phyloP scores from a whole-genome alignment of 495 filamentous ascomycete species.

The Parmelia sp. region DNA sequence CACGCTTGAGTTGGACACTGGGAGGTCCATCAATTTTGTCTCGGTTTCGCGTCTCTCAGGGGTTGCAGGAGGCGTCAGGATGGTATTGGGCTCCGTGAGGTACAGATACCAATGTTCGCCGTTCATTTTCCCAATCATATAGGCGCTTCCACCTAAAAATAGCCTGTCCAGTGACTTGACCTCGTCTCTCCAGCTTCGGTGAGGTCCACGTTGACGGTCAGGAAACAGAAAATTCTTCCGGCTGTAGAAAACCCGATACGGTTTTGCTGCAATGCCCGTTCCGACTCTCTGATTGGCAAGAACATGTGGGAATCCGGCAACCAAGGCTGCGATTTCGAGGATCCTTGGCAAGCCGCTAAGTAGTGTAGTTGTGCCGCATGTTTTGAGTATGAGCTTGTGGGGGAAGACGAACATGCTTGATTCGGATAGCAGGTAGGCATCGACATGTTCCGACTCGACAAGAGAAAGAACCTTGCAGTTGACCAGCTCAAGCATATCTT shows the following conservation, averaged over 20 bases:
- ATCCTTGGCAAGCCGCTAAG: slow-evolving; percentile 82
- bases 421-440: slow-evolving; percentile 96
- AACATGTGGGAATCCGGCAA: slow-evolving; percentile 77
- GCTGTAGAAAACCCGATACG: slow-evolving; percentile 97
- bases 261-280: slow-evolving; percentile 65
- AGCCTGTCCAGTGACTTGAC: slow-evolving; percentile 84
- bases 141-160: slow-evolving; percentile 89
- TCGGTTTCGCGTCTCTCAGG: slow-evolving; percentile 61
- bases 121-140: slow-evolving; percentile 99
- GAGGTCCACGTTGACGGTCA: slow-evolving; percentile 86
- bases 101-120: slow-evolving; percentile 99
- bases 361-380: slow-evolving; percentile 94
- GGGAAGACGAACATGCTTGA: slow-evolving; percentile 99
- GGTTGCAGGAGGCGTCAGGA: slow-evolving; percentile 78
- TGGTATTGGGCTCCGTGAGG: slow-evolving; percentile 75
- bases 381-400: slow-evolving; percentile 98
- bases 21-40: slow-evolving; percentile 57
- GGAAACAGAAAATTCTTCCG: slow-evolving; percentile 98
- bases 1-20: slow-evolving; percentile 24
- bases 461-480: slow-evolving; percentile 97
- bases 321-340: slow-evolving; percentile 78
- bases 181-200: slow-evolving; percentile 96
- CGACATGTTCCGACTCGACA: slow-evolving; percentile 88
- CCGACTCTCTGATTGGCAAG: slow-evolving; percentile 45
- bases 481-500: slow-evolving; percentile 93